Base-by-base conservation (phyloP, 768 basidiomycete species). In the Boletus subcaerulescens region DNA sequence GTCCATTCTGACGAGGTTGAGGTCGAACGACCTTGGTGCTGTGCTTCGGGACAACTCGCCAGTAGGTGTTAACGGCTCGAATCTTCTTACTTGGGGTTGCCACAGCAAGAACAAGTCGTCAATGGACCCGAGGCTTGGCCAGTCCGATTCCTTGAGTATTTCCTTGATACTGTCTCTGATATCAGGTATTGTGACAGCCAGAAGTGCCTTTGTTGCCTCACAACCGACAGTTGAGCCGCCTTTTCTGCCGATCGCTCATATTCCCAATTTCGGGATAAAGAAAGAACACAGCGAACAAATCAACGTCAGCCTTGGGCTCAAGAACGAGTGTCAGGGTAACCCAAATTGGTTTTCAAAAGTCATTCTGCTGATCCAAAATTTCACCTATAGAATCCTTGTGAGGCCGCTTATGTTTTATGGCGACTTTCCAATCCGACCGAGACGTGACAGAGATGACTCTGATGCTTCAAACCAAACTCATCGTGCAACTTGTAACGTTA, bases 1-100 rank as follows among this genome's bases (percentile, higher is more conserved):
- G 22, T 18, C 61, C 57, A 62, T 42, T 59, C 60, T 62, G 24
- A 14, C 36, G 24, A 10, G 3, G 3, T 31, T 42, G 44, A 10
- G 2, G 4, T 31, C 41, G 40, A 4, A 35, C 52, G 15, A 38
- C 14, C 24, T 31, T n/a, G 18, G 18, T 32, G n/a, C 13, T 26
- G 12, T 15, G 3, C 20, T 14, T 7, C 5, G 1, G 20, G 17
- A 22, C 9, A 35, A 40, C 56, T 62, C n/a, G 62, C 60, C 61
- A 3, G 35, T 2, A 10, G 52, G 38, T 7, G 61, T 56, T 32
- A 53, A 26, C 9, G 48, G 45, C 22, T 53, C 50, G 0, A 35
- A 24, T 22, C 42, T 63, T 1, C 18, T 50, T 10, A 55, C 61
- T 53, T 63, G 7, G 0, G 60, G 60, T 13, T 48, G 29, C 9